These are phyloP conservation scores for Solanum medicagineum DNA, from an alignment of 257 asterid genomes.

Conservation along the genomic window DNA sequence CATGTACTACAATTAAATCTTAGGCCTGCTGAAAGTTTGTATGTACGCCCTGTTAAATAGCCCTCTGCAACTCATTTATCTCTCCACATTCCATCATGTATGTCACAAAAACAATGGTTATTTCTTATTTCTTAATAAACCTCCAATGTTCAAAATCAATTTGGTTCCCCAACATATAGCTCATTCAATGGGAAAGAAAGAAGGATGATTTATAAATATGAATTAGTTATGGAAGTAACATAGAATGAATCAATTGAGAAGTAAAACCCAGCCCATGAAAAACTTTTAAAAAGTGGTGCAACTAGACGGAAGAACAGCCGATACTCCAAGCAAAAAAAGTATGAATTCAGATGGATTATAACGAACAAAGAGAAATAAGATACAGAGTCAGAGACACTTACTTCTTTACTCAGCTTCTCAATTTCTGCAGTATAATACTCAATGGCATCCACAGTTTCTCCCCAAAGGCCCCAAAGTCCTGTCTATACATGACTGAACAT, in stretches of 20 bases:
- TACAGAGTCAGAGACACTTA: conserved; percentile 20
- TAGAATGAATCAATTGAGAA: neutral
- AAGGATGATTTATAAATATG: neutral
- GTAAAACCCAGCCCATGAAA: neutral
- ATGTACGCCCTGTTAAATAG: neutral
- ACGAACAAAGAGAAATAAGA: neutral
- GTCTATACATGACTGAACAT: conserved; percentile 38
- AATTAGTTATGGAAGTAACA: neutral
- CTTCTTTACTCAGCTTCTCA: conserved; percentile 40
- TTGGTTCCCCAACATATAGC: neutral
- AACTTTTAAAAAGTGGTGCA: neutral
- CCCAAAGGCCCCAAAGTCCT: conserved; percentile 74
- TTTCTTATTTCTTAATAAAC: neutral
- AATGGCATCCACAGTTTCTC: conserved; percentile 64
- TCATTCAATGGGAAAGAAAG: neutral
- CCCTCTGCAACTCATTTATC: neutral
- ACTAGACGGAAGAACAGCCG: neutral
- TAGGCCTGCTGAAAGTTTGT: neutral
- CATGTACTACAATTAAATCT: neutral
- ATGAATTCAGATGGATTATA: neutral
- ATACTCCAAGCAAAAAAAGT: neutral
- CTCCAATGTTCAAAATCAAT: neutral
- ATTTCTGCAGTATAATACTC: conserved; percentile 47
- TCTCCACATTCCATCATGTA: neutral
- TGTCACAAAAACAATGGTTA: neutral